phyloP scores from a whole-genome alignment of 78 protist genomes.

The Dictyostelium purpureum region DNA sequence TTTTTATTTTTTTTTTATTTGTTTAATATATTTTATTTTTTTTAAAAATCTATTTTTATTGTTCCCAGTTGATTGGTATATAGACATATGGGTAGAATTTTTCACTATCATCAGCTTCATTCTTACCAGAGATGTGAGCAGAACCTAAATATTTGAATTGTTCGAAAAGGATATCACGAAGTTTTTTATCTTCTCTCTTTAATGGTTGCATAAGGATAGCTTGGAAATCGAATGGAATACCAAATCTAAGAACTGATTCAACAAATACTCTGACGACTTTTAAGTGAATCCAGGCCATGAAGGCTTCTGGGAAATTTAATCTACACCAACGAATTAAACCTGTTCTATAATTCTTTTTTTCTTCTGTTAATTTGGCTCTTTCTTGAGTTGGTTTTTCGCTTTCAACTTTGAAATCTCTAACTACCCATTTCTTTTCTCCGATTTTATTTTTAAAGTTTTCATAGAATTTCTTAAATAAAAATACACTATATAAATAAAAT shows the following conservation, averaged over 20 bases:
- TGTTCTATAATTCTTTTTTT: slow-evolving; percentile 52
- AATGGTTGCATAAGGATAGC: slow-evolving; percentile 75
- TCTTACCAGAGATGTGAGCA: slow-evolving; percentile 49
- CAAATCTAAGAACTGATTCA: slow-evolving; percentile 92
- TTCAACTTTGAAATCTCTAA: slow-evolving; percentile 53
- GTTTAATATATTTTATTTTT: neutral
- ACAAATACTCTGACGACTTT: slow-evolving; percentile 91
- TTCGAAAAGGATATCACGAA: slow-evolving; percentile 44
- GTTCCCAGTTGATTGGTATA: slow-evolving; percentile 46
- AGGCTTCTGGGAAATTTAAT: slow-evolving; percentile 89
- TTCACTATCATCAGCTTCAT: slow-evolving; percentile 41
- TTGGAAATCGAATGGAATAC: slow-evolving; percentile 91
- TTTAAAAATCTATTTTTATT: neutral
- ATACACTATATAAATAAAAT: slow-evolving; percentile 77
- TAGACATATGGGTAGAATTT: slow-evolving; percentile 73
- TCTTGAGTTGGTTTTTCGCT: slow-evolving; percentile 52
- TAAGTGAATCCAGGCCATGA: slow-evolving; percentile 88
- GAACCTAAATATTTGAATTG: slow-evolving; percentile 70
- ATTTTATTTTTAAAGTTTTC: slow-evolving; percentile 84
- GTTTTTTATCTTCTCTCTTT: slow-evolving; percentile 34
- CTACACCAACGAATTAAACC: slow-evolving; percentile 89
- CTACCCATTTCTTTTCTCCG: slow-evolving; percentile 75
- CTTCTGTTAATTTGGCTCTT: slow-evolving; percentile 60
- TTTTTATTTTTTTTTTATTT: neutral
- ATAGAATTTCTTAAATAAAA: slow-evolving; percentile 67